Evolutionary conservation across 352 stramenopile species (phyloP).

Genomic region (Phytophthora podocarpi): DNA sequence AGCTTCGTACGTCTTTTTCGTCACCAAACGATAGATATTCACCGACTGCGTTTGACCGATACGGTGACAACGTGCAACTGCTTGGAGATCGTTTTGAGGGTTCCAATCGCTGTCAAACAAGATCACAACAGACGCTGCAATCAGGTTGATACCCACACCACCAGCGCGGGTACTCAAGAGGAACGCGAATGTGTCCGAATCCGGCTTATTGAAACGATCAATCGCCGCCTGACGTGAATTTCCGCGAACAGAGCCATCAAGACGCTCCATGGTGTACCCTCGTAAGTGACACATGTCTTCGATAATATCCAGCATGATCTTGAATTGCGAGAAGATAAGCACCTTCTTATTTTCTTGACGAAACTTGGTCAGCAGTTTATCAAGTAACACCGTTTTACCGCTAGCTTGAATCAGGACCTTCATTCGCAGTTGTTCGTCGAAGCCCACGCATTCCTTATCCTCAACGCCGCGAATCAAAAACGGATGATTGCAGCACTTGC

Average conservation of each 20-base stretch:
- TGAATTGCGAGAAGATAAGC: slow-evolving; percentile 99
- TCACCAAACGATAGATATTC: slow-evolving; percentile 99
- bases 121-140: slow-evolving; percentile 88
- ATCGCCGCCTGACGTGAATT: slow-evolving; percentile 98
- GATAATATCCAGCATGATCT: slow-evolving; percentile 98
- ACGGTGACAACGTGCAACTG: slow-evolving; percentile 97
- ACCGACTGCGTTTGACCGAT: slow-evolving; percentile 99
- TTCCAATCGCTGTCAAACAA: slow-evolving; percentile 98
- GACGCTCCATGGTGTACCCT: slow-evolving; percentile 91
- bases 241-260: slow-evolving; percentile 97
- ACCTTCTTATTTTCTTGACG: slow-evolving; percentile 97
- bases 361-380: slow-evolving; percentile 99
- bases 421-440: slow-evolving; percentile 72
- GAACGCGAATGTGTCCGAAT: slow-evolving; percentile 97
- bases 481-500: slow-evolving; percentile 99
- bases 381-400: slow-evolving; percentile 98
- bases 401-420: slow-evolving; percentile 86
- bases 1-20: slow-evolving; percentile 98
- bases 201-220: slow-evolving; percentile 96
- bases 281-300: slow-evolving; percentile 86
- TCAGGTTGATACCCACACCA: slow-evolving; percentile 97
- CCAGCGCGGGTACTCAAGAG: slow-evolving; percentile 95
- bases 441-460: slow-evolving; percentile 93
- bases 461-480: slow-evolving; percentile 98
- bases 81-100: slow-evolving; percentile 98